These are phyloP conservation scores for Chenopodium album DNA, from an alignment of 148 eudicot genomes.

Conservation along the genomic window DNA sequence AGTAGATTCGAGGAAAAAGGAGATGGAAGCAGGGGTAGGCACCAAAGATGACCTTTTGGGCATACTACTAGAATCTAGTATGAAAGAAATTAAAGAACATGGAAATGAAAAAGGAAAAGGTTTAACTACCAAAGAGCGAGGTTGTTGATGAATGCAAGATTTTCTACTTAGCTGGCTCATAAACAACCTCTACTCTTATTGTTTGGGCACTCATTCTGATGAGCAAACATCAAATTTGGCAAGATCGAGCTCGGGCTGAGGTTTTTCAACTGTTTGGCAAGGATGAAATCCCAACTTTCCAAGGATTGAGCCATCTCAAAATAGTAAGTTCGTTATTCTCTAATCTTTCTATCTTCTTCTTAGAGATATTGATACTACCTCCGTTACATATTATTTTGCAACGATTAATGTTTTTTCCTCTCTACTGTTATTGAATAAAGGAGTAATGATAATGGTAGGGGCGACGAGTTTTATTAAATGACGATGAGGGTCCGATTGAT, in stretches of 20 bases:
- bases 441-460: too few relatives aligned
- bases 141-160: too few relatives aligned
- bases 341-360: too few relatives aligned
- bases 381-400: too few relatives aligned
- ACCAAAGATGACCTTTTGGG: slow-evolving; percentile 24
- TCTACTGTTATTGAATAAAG: too few relatives aligned
- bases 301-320: slow-evolving; percentile 27
- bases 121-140: slow-evolving; percentile 28
- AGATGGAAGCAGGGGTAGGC: slow-evolving; percentile 23
- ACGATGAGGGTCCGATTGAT: too few relatives aligned
- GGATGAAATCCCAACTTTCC: slow-evolving; percentile 18
- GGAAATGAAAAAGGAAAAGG: slow-evolving; percentile 15
- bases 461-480: too few relatives aligned
- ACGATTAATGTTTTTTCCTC: too few relatives aligned
- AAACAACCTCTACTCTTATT: slow-evolving; percentile 33
- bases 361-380: too few relatives aligned
- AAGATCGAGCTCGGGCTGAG: slow-evolving; percentile 31
- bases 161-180: slow-evolving; percentile 28
- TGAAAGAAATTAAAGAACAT: slow-evolving; percentile 16
- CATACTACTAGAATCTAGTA: slow-evolving; percentile 25
- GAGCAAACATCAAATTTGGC: slow-evolving; percentile 31
- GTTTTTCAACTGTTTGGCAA: slow-evolving; percentile 24
- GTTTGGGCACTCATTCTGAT: slow-evolving; percentile 32
- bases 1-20: slow-evolving; percentile 20
- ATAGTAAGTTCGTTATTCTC: slow-evolving; percentile 1